These are phyloP conservation scores for Thuja plicata DNA, from an alignment of 83 land plant species.

Conservation along the genomic window DNA sequence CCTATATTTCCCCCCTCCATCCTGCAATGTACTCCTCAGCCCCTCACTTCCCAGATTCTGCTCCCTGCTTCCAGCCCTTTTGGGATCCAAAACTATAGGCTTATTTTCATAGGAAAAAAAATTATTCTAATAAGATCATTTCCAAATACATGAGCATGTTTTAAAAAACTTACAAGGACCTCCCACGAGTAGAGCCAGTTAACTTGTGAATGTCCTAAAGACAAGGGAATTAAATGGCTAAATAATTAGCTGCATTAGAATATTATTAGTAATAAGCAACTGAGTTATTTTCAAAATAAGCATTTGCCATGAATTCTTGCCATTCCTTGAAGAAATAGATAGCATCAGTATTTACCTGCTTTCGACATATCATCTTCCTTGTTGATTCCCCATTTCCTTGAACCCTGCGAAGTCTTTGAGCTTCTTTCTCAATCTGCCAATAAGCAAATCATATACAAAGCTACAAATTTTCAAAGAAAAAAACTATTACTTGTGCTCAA, in stretches of 20 bases:
- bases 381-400: constrained; percentile 29
- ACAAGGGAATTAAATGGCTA: not conserved
- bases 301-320: not conserved
- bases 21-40: too few species aligned
- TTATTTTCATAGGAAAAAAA: not conserved
- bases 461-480: not conserved
- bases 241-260: not conserved
- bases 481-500: not conserved
- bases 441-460: not conserved
- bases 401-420: constrained; percentile 20
- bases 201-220: too few species aligned
- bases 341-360: constrained; percentile 18
- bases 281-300: too few species aligned
- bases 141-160: not conserved
- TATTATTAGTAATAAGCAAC: not conserved
- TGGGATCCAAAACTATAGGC: not conserved
- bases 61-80: not conserved
- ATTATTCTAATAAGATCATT: not conserved
- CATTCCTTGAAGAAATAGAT: not conserved
- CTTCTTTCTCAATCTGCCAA: constrained; percentile 23
- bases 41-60: too few species aligned
- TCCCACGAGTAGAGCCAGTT: too few species aligned
- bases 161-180: not conserved
- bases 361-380: constrained; percentile 21
- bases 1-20: too few species aligned